Evolutionary conservation across 768 basidiomycete species (phyloP).

Genomic region (Leccinum obscurum): DNA sequence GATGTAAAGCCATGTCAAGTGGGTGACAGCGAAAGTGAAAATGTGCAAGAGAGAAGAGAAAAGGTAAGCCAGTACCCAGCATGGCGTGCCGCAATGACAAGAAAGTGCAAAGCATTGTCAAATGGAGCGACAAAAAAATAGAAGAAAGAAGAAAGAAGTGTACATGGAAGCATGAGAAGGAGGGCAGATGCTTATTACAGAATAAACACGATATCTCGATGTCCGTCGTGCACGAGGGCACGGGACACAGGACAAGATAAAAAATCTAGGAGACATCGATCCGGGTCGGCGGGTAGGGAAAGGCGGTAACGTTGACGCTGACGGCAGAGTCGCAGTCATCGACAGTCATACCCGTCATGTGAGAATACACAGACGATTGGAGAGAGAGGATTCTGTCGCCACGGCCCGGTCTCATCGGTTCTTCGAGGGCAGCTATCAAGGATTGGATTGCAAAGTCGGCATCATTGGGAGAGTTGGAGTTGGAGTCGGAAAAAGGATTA

Average conservation of each 20-base stretch:
- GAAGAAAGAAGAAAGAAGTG: slow-evolving; percentile 1
- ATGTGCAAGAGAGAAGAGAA: background rate
- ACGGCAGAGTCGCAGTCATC: slow-evolving; percentile 30
- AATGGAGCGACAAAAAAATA: background rate
- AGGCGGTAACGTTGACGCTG: slow-evolving; percentile 25
- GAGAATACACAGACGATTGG: slow-evolving; percentile 49
- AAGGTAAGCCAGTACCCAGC: slow-evolving; percentile 17
- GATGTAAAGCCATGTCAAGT: slow-evolving; percentile 15
- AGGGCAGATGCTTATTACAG: slow-evolving; percentile 10
- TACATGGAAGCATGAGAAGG: slow-evolving; percentile 14
- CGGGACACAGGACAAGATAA: background rate
- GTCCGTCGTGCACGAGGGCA: background rate
- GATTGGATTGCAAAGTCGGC: slow-evolving; percentile 50
- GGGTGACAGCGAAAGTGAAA: slow-evolving; percentile 9
- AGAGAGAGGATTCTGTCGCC: slow-evolving; percentile 56
- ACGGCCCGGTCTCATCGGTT: slow-evolving; percentile 46
- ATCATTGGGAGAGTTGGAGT: slow-evolving; percentile 18
- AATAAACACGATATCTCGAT: slow-evolving; percentile 1
- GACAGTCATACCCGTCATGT: slow-evolving; percentile 7
- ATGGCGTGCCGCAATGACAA: slow-evolving; percentile 12
- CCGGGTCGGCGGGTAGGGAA: slow-evolving; percentile 32
- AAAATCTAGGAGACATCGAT: slow-evolving; percentile 11
- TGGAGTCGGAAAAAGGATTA: slow-evolving; percentile 47
- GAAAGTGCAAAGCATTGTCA: slow-evolving; percentile 5
- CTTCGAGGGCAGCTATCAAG: slow-evolving; percentile 67